Conservation (phyloP, 2,329 filamentous ascomycete species). For the Ceratocystis cubensis region DNA sequence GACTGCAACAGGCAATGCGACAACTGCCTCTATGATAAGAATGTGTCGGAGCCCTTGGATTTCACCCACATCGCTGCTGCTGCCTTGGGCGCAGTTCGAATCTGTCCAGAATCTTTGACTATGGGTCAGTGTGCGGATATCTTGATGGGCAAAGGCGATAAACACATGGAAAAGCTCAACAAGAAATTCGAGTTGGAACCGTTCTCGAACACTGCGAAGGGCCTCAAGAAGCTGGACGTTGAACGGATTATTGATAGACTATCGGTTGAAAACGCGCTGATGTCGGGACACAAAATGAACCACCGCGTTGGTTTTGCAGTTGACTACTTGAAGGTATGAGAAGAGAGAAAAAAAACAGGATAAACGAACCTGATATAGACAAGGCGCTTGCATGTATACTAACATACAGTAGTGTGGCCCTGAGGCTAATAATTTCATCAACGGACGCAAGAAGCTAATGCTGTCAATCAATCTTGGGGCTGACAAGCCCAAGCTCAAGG, state of each 20-base stretch:
- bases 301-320: slow-evolving; percentile 51
- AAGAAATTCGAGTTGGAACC: slow-evolving; percentile 23
- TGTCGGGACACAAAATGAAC: slow-evolving; percentile 53
- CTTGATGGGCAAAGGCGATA: slow-evolving; percentile 45
- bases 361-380: no score
- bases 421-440: slow-evolving; percentile 33
- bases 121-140: slow-evolving; percentile 73
- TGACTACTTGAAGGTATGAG: slow-evolving; percentile 53
- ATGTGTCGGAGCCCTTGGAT: slow-evolving; percentile 60
- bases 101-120: slow-evolving; percentile 50
- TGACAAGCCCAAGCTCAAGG: slow-evolving; percentile 26
- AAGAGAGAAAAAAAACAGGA: no score
- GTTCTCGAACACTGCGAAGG: slow-evolving; percentile 55
- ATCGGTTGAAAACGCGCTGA: slow-evolving; percentile 58
- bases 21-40: slow-evolving; percentile 62
- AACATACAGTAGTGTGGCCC: slow-evolving; percentile 30
- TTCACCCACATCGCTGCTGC: slow-evolving; percentile 62
- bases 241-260: slow-evolving; percentile 75
- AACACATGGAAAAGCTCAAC: slow-evolving; percentile 15
- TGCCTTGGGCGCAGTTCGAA: slow-evolving; percentile 53
- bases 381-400: not conserved
- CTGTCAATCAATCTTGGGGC: slow-evolving; percentile 31
- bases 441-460: slow-evolving; percentile 35
- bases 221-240: slow-evolving; percentile 60
- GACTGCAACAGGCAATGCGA: slow-evolving; percentile 71